Percentiles rank a stretch among this genome's conserved stretches.
These are phyloP conservation scores for Avena atlantica DNA, from an alignment of 176 grass and related monocot species.

Conservation along the genomic window DNA sequence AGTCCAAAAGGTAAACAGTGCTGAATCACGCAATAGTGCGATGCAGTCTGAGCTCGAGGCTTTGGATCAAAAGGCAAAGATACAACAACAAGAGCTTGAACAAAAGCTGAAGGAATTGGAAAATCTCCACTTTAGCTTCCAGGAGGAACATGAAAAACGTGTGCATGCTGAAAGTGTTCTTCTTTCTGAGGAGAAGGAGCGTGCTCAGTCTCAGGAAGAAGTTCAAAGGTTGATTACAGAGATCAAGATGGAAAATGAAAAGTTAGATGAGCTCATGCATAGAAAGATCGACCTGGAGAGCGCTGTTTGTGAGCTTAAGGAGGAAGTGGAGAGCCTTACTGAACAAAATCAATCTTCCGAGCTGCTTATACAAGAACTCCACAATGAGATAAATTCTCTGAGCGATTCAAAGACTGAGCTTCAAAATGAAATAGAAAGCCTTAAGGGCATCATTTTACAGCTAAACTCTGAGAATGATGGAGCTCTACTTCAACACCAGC, in stretches of 20 bases:
- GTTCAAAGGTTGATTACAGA: conserved; percentile 57
- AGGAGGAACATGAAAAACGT: conserved; percentile 61
- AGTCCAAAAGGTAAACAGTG: conserved; percentile 63
- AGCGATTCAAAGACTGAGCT: conserved; percentile 65
- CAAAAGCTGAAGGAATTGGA: conserved; percentile 67
- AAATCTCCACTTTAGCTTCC: conserved; percentile 54
- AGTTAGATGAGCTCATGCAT: conserved; percentile 54
- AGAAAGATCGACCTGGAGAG: conserved; percentile 59
- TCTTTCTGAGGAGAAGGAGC: conserved; percentile 50
- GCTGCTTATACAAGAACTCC: conserved; percentile 58
- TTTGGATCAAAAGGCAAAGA: conserved; percentile 65
- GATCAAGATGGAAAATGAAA: conserved; percentile 55
- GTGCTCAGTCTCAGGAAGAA: conserved; percentile 58
- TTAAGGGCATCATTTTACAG: conserved; percentile 49
- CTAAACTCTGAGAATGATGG: conserved; percentile 49
- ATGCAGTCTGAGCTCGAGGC: conserved; percentile 60
- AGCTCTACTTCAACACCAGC: conserved; percentile 48
- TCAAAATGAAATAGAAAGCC: conserved; percentile 65
- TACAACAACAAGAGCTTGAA: conserved; percentile 70
- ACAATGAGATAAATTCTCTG: conserved; percentile 46
- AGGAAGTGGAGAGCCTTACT: conserved; percentile 60
- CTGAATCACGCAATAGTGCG: conserved; percentile 69
- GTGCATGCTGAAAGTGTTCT: conserved; percentile 62
- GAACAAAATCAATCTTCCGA: conserved; percentile 68
- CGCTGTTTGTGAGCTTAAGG: conserved; percentile 65